These are phyloP conservation scores for Pseudognaphalium luteoalbum DNA, from an alignment of 129 eudicot species.

Conservation along the genomic window DNA sequence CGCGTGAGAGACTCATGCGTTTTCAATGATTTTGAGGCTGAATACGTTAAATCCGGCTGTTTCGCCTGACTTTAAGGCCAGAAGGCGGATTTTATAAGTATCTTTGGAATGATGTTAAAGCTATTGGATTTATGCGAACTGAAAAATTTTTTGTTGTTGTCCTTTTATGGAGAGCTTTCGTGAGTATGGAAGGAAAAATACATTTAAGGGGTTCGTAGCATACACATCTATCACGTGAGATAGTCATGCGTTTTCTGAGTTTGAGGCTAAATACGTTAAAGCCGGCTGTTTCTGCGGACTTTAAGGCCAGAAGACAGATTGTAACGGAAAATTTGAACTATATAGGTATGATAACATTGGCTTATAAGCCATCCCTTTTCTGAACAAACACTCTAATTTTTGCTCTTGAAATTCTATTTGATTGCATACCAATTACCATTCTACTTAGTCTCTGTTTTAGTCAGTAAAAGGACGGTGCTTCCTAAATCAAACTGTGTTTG, in stretches of 20 bases:
- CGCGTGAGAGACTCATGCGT: conserved; percentile 32
- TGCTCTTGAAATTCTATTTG: no score
- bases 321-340: conserved; percentile 9
- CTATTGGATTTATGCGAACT: no score
- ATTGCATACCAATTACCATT: no score
- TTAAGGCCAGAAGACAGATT: conserved; percentile 36
- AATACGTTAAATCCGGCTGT: conserved; percentile 22
- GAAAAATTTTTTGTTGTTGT: no score
- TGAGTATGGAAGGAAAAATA: background rate
- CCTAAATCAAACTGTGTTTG: background rate
- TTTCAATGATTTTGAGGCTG: conserved; percentile 24
- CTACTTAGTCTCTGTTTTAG: no score
- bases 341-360: conserved; percentile 11
- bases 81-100: conserved; percentile 26
- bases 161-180: no score
- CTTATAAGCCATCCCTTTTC: no score
- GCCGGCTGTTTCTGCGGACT: conserved; percentile 28
- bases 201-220: no score
- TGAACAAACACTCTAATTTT: no score
- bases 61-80: conserved; percentile 37
- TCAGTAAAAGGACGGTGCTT: conserved; percentile 8
- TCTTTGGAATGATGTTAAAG: no score
- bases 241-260: conserved; percentile 38
- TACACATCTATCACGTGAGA: background rate
- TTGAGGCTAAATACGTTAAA: conserved; percentile 23